These are phyloP conservation scores for Fusarium duplospermum DNA, from an alignment of 2,329 filamentous ascomycete genomes.

Conservation along the genomic window DNA sequence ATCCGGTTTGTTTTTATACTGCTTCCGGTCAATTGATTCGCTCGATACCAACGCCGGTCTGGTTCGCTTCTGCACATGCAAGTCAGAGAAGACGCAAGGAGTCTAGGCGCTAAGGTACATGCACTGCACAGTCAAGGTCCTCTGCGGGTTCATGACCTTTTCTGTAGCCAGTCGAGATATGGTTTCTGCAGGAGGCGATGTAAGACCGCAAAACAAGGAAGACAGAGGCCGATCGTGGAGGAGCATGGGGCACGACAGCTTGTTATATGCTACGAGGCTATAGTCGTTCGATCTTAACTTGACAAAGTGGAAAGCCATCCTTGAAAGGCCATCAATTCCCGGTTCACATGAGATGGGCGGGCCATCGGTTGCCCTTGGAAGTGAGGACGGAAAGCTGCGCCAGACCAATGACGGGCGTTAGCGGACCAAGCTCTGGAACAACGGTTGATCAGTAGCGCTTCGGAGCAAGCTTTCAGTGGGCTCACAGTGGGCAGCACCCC, in stretches of 20 bases:
- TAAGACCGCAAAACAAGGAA: constrained; percentile 21
- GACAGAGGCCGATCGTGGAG: not conserved
- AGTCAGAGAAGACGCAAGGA: constrained; percentile 37
- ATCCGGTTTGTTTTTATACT: constrained; percentile 21
- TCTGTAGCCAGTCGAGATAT: constrained; percentile 10
- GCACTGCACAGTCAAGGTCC: not conserved
- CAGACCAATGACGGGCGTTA: constrained; percentile 21
- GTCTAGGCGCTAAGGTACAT: constrained; percentile 10
- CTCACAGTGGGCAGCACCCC: constrained; percentile 25
- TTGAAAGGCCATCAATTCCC: constrained; percentile 20
- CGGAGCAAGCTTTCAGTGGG: constrained; percentile 33
- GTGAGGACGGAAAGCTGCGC: constrained; percentile 3
- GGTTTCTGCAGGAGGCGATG: not conserved
- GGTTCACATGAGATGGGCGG: constrained; percentile 30
- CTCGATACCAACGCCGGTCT: constrained; percentile 23
- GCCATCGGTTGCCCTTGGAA: constrained; percentile 29
- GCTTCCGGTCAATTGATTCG: constrained; percentile 29
- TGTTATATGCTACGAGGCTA: constrained; percentile 1
- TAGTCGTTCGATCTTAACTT: constrained; percentile 28
- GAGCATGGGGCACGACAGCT: not conserved
- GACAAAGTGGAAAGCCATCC: constrained; percentile 22
- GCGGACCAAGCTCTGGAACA: constrained; percentile 22
- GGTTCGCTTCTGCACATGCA: constrained; percentile 40
- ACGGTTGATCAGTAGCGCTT: constrained; percentile 32
- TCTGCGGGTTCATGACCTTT: constrained; percentile 36